Conservation (phyloP, 257 asterid genomes). For the Echites panduratus region DNA sequence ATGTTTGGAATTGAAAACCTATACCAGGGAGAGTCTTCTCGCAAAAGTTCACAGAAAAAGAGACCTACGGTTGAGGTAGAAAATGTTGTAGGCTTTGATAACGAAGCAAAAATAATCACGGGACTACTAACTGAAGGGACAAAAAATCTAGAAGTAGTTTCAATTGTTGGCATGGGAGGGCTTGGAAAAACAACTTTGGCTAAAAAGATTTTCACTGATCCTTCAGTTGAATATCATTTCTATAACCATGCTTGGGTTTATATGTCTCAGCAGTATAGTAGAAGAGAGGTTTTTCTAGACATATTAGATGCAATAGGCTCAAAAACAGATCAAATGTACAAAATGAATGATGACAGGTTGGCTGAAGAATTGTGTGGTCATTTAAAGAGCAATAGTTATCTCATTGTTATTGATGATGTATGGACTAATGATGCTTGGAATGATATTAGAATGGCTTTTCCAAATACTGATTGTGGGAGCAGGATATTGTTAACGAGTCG, state of each 20-base stretch:
- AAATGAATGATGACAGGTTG: background rate
- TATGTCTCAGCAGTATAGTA: conserved; percentile 18
- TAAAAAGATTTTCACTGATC: conserved; percentile 18
- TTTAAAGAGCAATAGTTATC: conserved; percentile 1
- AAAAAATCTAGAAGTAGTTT: conserved; percentile 9
- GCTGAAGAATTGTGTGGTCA: background rate
- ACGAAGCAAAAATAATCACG: conserved; percentile 8
- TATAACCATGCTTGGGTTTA: conserved; percentile 22
- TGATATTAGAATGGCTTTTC: conserved; percentile 11
- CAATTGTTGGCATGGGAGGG: conserved; percentile 26
- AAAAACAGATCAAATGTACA: background rate
- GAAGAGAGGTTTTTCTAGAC: conserved; percentile 17
- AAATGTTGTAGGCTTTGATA: conserved; percentile 19
- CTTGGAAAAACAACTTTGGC: conserved; percentile 32
- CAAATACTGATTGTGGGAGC: conserved; percentile 9
- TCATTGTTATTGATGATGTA: conserved; percentile 22
- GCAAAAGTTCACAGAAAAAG: background rate
- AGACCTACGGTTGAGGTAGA: conserved; percentile 11
- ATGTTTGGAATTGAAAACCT: conserved; percentile 42
- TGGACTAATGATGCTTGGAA: conserved; percentile 14
- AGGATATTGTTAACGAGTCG: conserved; percentile 22
- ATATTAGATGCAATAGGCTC: conserved; percentile 5
- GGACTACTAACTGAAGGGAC: conserved; percentile 12
- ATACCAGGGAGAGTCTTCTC: conserved; percentile 6
- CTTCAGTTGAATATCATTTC: conserved; percentile 16